A percentile compares a stretch with the other conserved stretches of the same genome.
Conservation (phyloP, 2,329 filamentous ascomycete species). For the Aspergillus sp. region DNA sequence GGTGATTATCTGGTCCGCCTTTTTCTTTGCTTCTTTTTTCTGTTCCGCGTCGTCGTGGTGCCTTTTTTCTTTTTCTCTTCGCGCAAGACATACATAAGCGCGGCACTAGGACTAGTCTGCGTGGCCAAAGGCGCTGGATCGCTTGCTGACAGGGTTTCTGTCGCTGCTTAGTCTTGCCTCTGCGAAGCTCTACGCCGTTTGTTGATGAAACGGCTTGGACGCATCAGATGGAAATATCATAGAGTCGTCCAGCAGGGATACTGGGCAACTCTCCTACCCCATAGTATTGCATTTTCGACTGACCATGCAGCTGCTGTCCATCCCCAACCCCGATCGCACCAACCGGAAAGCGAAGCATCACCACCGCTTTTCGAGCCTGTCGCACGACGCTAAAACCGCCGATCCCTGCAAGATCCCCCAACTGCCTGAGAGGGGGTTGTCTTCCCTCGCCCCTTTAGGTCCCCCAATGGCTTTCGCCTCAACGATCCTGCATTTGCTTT, state of each 20-base stretch:
- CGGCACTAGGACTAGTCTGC: neutral
- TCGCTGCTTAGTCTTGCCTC: neutral
- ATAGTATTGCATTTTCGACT: neutral
- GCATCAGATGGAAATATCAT: neutral
- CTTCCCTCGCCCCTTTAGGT: conserved; percentile 1
- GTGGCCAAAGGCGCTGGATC: neutral
- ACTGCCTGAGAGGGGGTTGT: neutral
- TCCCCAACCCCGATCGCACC: neutral
- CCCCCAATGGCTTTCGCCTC: neutral
- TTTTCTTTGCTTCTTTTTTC: neutral
- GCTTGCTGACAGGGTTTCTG: neutral
- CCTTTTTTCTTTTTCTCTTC: neutral
- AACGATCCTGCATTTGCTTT: neutral
- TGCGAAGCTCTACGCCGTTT: neutral
- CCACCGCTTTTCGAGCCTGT: neutral
- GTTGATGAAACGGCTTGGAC: neutral
- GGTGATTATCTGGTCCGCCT: neutral
- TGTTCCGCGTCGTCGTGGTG: neutral
- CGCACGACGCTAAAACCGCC: neutral
- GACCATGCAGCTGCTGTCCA: neutral
- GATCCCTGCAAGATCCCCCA: conserved; percentile 6
- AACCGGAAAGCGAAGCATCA: neutral
- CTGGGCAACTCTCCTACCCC: neutral
- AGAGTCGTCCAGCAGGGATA: neutral
- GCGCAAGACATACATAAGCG: conserved; percentile 5